Base-by-base conservation (phyloP, 2,329 filamentous ascomycete genomes). In the Stagonosporopsis vannaccii region DNA sequence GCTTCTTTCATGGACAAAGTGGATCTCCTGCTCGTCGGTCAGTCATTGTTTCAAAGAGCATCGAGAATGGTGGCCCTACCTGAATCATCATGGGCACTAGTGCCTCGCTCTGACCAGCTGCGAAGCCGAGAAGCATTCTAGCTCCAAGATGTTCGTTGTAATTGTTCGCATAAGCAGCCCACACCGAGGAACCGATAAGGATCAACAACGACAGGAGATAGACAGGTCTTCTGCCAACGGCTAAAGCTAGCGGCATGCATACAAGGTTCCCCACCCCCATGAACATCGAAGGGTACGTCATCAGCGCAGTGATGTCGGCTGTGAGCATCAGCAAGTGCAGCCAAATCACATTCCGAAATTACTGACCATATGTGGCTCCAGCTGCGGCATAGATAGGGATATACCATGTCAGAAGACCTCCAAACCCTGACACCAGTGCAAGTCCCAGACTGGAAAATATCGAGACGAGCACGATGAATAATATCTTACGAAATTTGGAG, bases 1-100 rank as follows among this genome's bases (percentile, higher is more conserved):
- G 36, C 76, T 76, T 4, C 79, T 67, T 61, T 81, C 79, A 62
- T 81, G 79, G 0, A 81, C 62, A 55, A 81, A 81, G 59, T 79
- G 78, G 11, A 80, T 59, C 25, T 63, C 61, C 62, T 62, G 17
- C 2, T 25, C 8, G 4, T 19, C 12, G 30, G 12, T 46, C 20
- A 46, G 32, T 22, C 19, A 1, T 33, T 4, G 15, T 8, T 23
- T 36, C 6, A n/a, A 12, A 19, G 13, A 15, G 19, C 4, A 11
- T 8, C 6, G 20, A 7, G 13, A 11, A 8, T 40, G 7, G 2
- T 7, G 7, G 6, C 25, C 58, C 53, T 44, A 64, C 63, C 55
- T 68, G 61, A 12, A 69, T 67, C 61, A 80, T 78, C 72, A 80
- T 72, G 0, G 77, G 78, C 2, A 78, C 73, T 3, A 80, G 64